Percentiles rank a stretch among this genome's conserved stretches.
Conservation (phyloP, 768 basidiomycete genomes). For the Tricholoma bakamatsutake region DNA sequence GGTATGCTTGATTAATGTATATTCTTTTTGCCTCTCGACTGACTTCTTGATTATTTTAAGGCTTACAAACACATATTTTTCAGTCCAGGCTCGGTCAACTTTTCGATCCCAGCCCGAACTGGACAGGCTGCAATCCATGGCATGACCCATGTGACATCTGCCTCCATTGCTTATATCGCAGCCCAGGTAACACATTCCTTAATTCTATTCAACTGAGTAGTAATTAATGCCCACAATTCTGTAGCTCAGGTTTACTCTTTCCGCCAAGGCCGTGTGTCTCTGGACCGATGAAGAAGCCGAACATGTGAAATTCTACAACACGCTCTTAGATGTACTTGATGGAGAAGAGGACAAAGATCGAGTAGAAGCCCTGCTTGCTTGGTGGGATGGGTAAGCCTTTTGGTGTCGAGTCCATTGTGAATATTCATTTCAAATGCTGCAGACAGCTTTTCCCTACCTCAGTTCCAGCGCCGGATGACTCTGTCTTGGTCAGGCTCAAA, state of each 20-base stretch:
- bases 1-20: constrained; percentile 4
- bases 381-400: neutral
- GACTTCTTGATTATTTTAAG: neutral
- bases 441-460: neutral
- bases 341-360: neutral
- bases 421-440: neutral
- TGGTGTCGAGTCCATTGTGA: neutral
- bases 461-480: neutral
- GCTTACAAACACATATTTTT: constrained; percentile 9
- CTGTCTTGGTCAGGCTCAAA: neutral
- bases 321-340: neutral
- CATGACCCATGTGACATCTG: constrained; percentile 9
- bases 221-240: neutral
- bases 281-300: neutral
- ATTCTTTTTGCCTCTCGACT: neutral
- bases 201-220: neutral
- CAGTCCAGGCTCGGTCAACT: neutral
- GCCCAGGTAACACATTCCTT: constrained; percentile 6
- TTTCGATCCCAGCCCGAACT: neutral
- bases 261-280: neutral
- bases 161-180: constrained; percentile 11
- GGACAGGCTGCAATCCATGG: constrained; percentile 9
- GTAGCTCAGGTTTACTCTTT: neutral
- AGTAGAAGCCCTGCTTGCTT: neutral
- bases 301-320: neutral